Base-by-base conservation (phyloP, 2,329 filamentous ascomycete species). In the Colletotrichum tanaceti region DNA sequence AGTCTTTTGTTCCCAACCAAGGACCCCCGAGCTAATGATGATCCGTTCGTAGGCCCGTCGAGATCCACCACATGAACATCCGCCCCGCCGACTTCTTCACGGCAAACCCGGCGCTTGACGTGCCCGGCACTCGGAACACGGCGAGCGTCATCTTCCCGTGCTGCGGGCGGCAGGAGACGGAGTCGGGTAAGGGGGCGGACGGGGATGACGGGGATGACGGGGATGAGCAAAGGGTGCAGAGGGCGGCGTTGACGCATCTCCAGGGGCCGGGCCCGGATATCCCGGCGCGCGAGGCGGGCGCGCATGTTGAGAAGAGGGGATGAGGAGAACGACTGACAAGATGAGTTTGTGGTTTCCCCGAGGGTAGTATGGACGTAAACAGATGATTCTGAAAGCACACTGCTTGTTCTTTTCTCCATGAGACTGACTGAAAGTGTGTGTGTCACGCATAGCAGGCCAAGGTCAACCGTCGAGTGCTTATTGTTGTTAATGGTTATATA, bases 51-150 rank as follows among this genome's bases (percentile, higher is more conserved):
- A 84, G 82, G 83, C 83, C 83, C 43, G 80, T 82, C 41, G 83
- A 85, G 72, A 82, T 81, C 35, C 81, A 84, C 63, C 80, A 84
- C 66, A 75, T 85, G 47, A 81, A 84, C 65, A 77, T 83, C 20
- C 79, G 79, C 5, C 83, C 82, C 4, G 76, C 78, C 13, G 82
- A 84, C 71, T 85, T 84, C 75, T 85, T 85, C 73, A 79, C 77
- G 4, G 76, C 77, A 54, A 85, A 84, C 71, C 83, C 82, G 28
- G 81, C 83, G 9, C 75, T 85, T 35, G 83, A 84, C 71, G 79
- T 84, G 41, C 83, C 81, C 6, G 77, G 74, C 2, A 74, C 54
- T 4, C 75, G 73, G 70, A 81, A 84, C 72, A 72, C 80, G 55
- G 73, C 76, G 16, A 84, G 82, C 65, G 81, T 84, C 5, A 70